Evolutionary conservation across 179 eudicot species (phyloP).

Genomic region (Sideroxylon spinosum): DNA sequence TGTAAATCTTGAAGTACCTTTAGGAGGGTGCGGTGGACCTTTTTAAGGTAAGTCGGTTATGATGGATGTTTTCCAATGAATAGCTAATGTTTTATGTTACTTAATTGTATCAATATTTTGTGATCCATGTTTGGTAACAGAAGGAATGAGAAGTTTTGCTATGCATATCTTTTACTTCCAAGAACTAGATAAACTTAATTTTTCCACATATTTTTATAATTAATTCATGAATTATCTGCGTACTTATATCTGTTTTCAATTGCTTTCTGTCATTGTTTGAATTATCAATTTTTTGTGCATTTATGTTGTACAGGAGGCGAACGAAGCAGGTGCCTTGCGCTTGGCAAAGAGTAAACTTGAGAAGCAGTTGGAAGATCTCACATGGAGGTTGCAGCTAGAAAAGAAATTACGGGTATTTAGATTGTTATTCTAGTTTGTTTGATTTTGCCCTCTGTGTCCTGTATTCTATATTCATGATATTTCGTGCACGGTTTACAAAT

Average conservation of each 20-base stretch:
- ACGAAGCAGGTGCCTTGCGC: constrained; percentile 97
- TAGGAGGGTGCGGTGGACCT: neutral
- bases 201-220: neutral
- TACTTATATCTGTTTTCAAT: neutral
- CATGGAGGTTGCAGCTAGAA: constrained; percentile 86
- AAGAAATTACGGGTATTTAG: constrained; percentile 72
- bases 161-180: too few species aligned
- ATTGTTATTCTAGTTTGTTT: neutral
- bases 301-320: constrained; percentile 64
- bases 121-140: too few species aligned
- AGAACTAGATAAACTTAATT: too few species aligned
- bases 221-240: neutral
- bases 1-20: neutral
- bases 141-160: too few species aligned
- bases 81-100: too few species aligned
- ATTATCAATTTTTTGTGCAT: neutral
- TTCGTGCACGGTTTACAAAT: neutral
- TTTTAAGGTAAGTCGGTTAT: too few species aligned
- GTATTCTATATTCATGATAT: neutral
- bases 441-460: neutral
- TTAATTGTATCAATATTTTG: too few species aligned
- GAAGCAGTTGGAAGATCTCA: constrained; percentile 87
- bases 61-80: too few species aligned
- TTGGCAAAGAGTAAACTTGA: constrained; percentile 90
- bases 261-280: neutral